phyloP scores from a whole-genome alignment of 163 green algal species.

The Chlorella variabilis region DNA sequence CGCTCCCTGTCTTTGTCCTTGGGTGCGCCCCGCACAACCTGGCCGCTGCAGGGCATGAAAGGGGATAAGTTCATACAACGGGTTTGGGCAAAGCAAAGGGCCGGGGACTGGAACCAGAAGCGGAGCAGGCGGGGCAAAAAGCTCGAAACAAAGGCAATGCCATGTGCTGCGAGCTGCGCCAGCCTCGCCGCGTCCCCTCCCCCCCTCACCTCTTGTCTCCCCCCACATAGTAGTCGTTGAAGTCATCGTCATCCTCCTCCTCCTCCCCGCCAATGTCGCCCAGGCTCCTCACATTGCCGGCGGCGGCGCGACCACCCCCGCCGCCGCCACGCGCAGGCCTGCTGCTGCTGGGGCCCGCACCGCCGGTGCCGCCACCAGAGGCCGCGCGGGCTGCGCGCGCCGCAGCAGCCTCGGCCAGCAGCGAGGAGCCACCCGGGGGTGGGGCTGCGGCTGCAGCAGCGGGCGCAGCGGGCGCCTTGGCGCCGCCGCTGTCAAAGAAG shows the following conservation, averaged over 20 bases:
- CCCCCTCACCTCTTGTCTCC: slow-evolving; percentile 60
- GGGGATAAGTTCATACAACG: too few species aligned
- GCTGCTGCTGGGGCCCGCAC: slow-evolving; percentile 17
- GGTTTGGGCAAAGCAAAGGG: too few species aligned
- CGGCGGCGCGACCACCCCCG: background rate
- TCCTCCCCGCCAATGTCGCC: slow-evolving; percentile 36
- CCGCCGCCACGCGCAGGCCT: background rate
- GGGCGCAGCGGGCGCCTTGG: slow-evolving; percentile 1
- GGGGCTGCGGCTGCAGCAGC: background rate
- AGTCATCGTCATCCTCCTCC: slow-evolving; percentile 41
- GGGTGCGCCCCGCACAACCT: slow-evolving; percentile 49
- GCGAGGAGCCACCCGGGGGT: background rate
- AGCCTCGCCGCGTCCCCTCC: too few species aligned
- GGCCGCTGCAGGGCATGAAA: slow-evolving; percentile 29
- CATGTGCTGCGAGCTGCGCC: too few species aligned
- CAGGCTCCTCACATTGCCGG: slow-evolving; percentile 36
- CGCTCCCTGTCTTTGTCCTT: slow-evolving; percentile 20
- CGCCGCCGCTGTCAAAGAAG: slow-evolving; percentile 48
- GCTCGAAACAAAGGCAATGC: too few species aligned
- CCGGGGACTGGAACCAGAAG: too few species aligned
- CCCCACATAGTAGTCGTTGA: slow-evolving; percentile 64
- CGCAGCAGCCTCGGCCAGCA: slow-evolving; percentile 10
- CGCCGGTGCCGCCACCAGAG: background rate
- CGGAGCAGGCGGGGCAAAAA: too few species aligned
- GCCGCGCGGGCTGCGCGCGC: slow-evolving; percentile 5